A percentile compares a stretch with the other conserved stretches of the same genome.
These are phyloP conservation scores for Sordariomycetes sp. DNA, from an alignment of 2,329 filamentous ascomycete genomes.

Conservation along the genomic window DNA sequence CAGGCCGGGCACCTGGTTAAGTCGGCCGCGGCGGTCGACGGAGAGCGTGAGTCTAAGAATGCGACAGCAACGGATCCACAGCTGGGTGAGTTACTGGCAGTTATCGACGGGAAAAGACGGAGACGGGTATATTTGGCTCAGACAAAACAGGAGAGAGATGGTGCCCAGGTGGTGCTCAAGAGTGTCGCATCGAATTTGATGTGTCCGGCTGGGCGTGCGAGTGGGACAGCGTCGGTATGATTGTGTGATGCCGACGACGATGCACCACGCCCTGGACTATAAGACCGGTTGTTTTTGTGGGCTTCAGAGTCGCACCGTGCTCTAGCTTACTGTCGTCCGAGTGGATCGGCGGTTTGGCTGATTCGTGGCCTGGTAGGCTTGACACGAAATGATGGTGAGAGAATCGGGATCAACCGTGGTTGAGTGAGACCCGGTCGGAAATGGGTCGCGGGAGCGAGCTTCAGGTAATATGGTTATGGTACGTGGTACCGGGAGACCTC, in stretches of 20 bases:
- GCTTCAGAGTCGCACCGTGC: background rate
- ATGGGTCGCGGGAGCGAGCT: background rate
- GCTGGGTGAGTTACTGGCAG: background rate
- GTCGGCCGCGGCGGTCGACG: background rate
- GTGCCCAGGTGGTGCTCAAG: background rate
- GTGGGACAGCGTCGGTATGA: background rate
- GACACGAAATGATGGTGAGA: background rate
- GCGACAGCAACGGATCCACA: background rate
- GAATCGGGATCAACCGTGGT: background rate
- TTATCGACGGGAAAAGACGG: background rate
- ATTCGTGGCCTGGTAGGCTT: background rate
- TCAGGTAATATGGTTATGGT: background rate
- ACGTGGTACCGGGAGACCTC: background rate
- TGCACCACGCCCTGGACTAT: background rate
- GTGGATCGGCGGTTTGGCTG: background rate
- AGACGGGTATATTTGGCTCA: background rate
- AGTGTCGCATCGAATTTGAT: background rate
- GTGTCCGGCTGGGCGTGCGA: background rate
- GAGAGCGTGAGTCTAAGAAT: background rate
- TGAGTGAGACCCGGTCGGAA: background rate
- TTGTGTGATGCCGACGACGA: background rate
- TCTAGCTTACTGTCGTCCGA: background rate
- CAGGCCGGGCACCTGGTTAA: background rate
- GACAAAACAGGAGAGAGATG: background rate
- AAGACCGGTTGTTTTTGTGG: background rate